Conservation (phyloP, 805 yeast genomes). For the Wickerhamiella galacta region DNA sequence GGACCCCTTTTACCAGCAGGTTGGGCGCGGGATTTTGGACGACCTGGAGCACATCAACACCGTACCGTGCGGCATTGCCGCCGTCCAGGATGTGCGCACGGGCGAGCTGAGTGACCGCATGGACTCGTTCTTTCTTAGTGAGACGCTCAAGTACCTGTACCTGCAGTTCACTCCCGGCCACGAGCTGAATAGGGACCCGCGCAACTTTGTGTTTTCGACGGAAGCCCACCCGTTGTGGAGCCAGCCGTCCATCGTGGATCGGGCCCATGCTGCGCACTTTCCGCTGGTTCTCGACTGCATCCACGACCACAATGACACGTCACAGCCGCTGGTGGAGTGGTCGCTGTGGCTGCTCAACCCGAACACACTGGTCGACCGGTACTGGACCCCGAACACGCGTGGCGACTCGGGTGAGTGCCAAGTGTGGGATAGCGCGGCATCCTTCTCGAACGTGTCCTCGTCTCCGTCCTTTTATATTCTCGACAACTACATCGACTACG, state of each 20-base stretch:
- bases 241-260: background rate
- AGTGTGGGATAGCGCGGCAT: no score
- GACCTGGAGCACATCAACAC: conserved; percentile 37
- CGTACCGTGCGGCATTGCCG: conserved; percentile 67
- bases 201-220: conserved; percentile 48
- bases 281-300: background rate
- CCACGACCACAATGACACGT: background rate
- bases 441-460: background rate
- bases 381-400: background rate
- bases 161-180: conserved; percentile 60
- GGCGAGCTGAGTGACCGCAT: conserved; percentile 58
- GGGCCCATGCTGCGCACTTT: background rate
- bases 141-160: conserved; percentile 70
- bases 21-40: conserved; percentile 49
- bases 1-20: conserved; percentile 66
- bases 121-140: conserved; percentile 85
- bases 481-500: background rate
- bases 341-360: background rate
- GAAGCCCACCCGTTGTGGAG: conserved; percentile 87
- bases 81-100: conserved; percentile 48
- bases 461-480: background rate
- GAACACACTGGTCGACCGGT: no score
- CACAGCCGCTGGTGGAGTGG: background rate
- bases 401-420: background rate
- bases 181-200: conserved; percentile 27